Evolutionary conservation across 2,329 filamentous ascomycete species (phyloP).

Genomic region (Fusarium protoensiforme): DNA sequence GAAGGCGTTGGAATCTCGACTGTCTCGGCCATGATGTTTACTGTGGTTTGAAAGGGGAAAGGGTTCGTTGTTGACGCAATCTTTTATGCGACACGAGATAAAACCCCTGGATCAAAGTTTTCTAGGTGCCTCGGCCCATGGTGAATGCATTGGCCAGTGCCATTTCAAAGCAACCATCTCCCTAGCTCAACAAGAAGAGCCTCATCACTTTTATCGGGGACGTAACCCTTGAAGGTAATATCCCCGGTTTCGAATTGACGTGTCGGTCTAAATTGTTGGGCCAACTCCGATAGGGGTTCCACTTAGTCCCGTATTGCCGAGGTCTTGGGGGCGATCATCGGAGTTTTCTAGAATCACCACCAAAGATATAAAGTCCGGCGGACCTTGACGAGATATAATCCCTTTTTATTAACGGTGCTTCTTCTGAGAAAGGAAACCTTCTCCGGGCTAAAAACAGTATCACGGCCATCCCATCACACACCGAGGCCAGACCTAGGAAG

Average conservation of each 20-base stretch:
- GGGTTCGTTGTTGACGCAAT: not conserved
- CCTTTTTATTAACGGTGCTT: not conserved
- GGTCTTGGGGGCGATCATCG: not conserved
- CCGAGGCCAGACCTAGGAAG: not conserved
- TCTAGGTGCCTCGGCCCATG: not conserved
- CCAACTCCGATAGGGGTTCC: not conserved
- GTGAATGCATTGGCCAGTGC: not conserved
- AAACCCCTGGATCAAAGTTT: not conserved
- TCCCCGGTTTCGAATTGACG: not conserved
- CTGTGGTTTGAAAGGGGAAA: not conserved
- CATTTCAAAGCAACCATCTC: not conserved
- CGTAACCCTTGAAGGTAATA: not conserved
- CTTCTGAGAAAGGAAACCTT: not conserved
- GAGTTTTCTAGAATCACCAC: not conserved
- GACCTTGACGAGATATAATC: not conserved
- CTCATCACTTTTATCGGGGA: not conserved
- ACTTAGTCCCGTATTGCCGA: not conserved
- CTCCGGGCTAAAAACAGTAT: not conserved
- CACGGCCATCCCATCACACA: not conserved
- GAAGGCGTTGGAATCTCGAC: conserved; percentile 68
- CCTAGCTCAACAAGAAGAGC: not conserved
- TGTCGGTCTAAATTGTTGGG: not conserved
- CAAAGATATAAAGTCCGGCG: not conserved
- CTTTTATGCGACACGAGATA: not conserved
- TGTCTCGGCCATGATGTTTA: conserved; percentile 26